These are phyloP conservation scores for Phytophthora chlamydospora DNA, from an alignment of 352 stramenopile genomes.

Conservation along the genomic window DNA sequence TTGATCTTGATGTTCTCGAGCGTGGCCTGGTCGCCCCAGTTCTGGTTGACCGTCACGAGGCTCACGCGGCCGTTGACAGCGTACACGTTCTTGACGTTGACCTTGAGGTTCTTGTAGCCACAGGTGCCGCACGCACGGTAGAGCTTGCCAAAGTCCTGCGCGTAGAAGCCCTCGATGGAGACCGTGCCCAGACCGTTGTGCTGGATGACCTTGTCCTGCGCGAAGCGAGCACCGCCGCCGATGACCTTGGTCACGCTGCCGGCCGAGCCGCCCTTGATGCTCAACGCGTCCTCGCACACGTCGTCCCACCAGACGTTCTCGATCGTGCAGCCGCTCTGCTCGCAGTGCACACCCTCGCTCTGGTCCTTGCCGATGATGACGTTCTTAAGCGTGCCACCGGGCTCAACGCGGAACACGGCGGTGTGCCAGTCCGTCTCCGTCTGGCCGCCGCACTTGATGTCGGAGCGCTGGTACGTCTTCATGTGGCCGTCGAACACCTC, in stretches of 20 bases:
- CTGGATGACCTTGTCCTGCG: conserved; percentile 28
- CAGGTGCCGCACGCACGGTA: conserved; percentile 4
- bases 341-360: conserved; percentile 31
- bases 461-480: conserved; percentile 30
- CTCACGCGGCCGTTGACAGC: conserved; percentile 31
- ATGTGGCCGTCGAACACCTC: conserved; percentile 42
- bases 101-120: conserved; percentile 21
- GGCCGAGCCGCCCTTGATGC: conserved; percentile 45
- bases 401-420: conserved; percentile 45
- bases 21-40: conserved; percentile 46
- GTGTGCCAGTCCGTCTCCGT: conserved; percentile 34
- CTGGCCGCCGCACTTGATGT: conserved; percentile 53
- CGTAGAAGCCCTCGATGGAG: conserved; percentile 20
- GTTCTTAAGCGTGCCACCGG: conserved; percentile 54
- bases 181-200: conserved; percentile 18
- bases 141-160: conserved; percentile 17
- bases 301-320: conserved; percentile 32
- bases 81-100: conserved; percentile 33
- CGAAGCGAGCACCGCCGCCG: conserved; percentile 29
- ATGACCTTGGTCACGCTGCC: conserved; percentile 39
- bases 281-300: conserved; percentile 49
- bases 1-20: conserved; percentile 54
- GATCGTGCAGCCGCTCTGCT: conserved; percentile 31
- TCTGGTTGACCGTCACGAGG: conserved; percentile 49
- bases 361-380: conserved; percentile 56